Percentiles rank a stretch among this genome's conserved stretches.
These are phyloP conservation scores for Bimuria novae-zelandiae DNA, from an alignment of 2,329 filamentous ascomycete genomes.

Conservation along the genomic window DNA sequence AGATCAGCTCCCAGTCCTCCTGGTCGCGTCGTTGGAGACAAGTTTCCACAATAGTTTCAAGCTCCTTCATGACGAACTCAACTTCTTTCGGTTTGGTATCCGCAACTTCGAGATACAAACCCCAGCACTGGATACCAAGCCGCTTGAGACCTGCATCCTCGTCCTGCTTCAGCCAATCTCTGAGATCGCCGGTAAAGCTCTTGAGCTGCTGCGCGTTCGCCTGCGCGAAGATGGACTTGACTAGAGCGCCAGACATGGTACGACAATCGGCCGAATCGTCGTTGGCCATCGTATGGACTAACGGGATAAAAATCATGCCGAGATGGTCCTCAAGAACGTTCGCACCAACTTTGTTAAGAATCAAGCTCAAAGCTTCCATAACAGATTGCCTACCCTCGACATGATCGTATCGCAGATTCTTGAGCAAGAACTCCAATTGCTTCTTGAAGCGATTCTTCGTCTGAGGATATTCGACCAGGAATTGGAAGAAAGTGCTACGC, in stretches of 20 bases:
- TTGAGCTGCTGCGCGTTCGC: constrained; percentile 73
- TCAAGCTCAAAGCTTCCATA: constrained; percentile 84
- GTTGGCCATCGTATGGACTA: constrained; percentile 84
- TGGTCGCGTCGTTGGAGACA: constrained; percentile 57
- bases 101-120: constrained; percentile 77
- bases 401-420: constrained; percentile 88
- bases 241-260: constrained; percentile 75
- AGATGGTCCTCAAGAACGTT: constrained; percentile 78
- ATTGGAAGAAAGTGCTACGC: constrained; percentile 88
- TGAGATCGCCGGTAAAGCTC: constrained; percentile 72
- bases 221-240: constrained; percentile 80
- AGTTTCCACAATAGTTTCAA: constrained; percentile 58
- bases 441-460: constrained; percentile 86
- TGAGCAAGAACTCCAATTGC: constrained; percentile 84
- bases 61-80: constrained; percentile 57
- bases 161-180: constrained; percentile 75
- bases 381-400: constrained; percentile 88
- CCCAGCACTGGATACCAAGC: constrained; percentile 79
- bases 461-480: constrained; percentile 92
- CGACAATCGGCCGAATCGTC: constrained; percentile 87
- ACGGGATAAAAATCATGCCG: constrained; percentile 79
- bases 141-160: constrained; percentile 72
- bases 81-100: constrained; percentile 69
- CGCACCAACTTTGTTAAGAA: constrained; percentile 83
- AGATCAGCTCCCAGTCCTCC: constrained; percentile 73